Base-by-base conservation (phyloP, 768 basidiomycete genomes). In the Favolaschia claudopus region DNA sequence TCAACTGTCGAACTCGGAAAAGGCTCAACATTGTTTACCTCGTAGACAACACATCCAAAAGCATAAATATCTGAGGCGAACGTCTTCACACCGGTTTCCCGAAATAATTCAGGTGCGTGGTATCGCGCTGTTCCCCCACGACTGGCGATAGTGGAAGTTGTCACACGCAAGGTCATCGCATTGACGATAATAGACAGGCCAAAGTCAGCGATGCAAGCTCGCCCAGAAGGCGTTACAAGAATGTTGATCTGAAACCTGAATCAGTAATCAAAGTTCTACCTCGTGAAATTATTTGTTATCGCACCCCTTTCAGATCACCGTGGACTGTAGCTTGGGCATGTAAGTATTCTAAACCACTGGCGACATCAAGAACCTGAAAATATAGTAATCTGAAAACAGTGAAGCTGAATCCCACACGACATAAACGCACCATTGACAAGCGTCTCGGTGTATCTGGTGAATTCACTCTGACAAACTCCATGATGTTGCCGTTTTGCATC, bases 141-240 rank as follows among this genome's bases (percentile, higher is more conserved):
- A 20, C 38, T 51, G 27, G 34, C 60, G 3, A 63, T 53, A 25
- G 64, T 69, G 20, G 60, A 62, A 25, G 65, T 22, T 10, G 51
- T 60, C 31, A 62, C 63, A 45, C 52, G 64, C 17, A 69, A 43
- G 3, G 67, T 62, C 32, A 60, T 53, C 1, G 63, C 46, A 13
- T 72, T 67, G 7, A 52, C 63, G 10, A 74, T 62, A 3, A 67
- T 71, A 1, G 76, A 72, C 7, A 84, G 69, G 15, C 83, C 83
- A 49, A 85, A 84, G 63, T 85, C 83, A 24, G 82, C 78, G 5
- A 85, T 70, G 50, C 81, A 82, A 12, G 83, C 84, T 24, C 71
- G 69, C 14, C 74, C 74, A 10, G 70, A 60, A 7, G 63, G 69
- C 6, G 78, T 78, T 17, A 85, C 73, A 20, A 85, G 74, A 42